Percentiles rank a stretch among this genome's conserved stretches.
Conservation (phyloP, 345 rosid species). For the Acer saccharum region DNA sequence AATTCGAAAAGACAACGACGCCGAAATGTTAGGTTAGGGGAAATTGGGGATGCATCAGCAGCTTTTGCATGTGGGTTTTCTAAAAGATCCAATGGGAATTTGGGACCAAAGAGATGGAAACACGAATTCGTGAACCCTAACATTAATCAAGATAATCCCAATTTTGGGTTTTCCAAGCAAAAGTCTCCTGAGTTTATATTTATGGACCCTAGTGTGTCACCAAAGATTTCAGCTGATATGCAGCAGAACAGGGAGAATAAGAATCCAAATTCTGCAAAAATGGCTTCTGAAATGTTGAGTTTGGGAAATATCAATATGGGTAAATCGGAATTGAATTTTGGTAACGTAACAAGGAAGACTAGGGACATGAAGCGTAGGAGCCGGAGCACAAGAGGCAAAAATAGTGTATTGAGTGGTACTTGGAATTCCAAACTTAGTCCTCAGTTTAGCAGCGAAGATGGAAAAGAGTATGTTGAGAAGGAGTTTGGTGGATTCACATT, state of each 20-base stretch:
- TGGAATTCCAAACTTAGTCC: slow-evolving; percentile 40
- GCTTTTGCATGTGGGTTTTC: slow-evolving; percentile 56
- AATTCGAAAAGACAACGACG: slow-evolving; percentile 56
- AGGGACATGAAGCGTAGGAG: slow-evolving; percentile 54
- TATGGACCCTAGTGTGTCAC: slow-evolving; percentile 26
- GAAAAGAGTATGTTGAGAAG: slow-evolving; percentile 22
- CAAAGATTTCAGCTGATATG: slow-evolving; percentile 32
- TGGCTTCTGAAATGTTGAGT: slow-evolving; percentile 21
- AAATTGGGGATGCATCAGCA: slow-evolving; percentile 59
- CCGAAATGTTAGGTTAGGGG: slow-evolving; percentile 63
- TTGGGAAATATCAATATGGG: slow-evolving; percentile 23
- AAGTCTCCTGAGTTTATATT: slow-evolving; percentile 23
- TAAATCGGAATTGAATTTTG: slow-evolving; percentile 37
- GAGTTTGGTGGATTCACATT: slow-evolving; percentile 23
- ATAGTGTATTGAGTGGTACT: slow-evolving; percentile 26
- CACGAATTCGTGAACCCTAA: slow-evolving; percentile 23
- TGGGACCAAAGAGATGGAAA: slow-evolving; percentile 37
- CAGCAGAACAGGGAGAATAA: slow-evolving; percentile 40
- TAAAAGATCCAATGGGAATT: slow-evolving; percentile 24
- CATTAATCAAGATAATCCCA: slow-evolving; percentile 16
- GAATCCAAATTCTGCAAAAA: slow-evolving; percentile 44
- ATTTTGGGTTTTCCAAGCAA: slow-evolving; percentile 19
- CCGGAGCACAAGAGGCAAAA: slow-evolving; percentile 25
- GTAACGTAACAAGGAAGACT: slow-evolving; percentile 48
- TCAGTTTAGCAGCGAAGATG: slow-evolving; percentile 27